Evolutionary conservation across 257 asterid genomes (phyloP).

Genomic region (Solanum medicagineum): DNA sequence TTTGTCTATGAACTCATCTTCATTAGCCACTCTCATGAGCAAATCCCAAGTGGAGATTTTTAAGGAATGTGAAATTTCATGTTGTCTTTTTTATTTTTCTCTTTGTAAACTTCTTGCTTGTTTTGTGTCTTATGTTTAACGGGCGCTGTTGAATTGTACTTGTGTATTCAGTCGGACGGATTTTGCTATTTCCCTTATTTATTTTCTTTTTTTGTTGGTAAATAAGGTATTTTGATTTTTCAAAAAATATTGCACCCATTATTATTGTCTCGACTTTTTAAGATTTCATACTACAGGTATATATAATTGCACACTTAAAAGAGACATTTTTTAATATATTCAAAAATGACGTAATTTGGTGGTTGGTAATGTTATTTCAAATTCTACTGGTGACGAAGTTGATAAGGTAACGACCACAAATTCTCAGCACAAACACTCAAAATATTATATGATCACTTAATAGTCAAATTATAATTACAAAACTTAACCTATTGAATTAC

Average conservation of each 20-base stretch:
- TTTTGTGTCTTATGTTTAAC: background rate
- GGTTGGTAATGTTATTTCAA: too few species aligned
- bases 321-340: background rate
- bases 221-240: background rate
- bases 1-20: constrained; percentile 46
- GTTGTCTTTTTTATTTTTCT: background rate
- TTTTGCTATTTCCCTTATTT: background rate
- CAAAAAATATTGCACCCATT: background rate
- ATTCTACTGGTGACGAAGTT: too few species aligned
- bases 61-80: background rate
- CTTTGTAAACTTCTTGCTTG: background rate
- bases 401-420: too few species aligned
- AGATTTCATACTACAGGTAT: too few species aligned
- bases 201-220: background rate
- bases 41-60: constrained; percentile 21
- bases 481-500: too few species aligned
- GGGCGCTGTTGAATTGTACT: background rate
- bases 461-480: too few species aligned
- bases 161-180: background rate
- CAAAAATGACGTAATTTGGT: too few species aligned
- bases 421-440: too few species aligned
- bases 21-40: constrained; percentile 39
- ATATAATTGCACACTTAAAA: background rate
- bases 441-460: too few species aligned
- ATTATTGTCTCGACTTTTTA: background rate